Percentiles rank a stretch among this genome's conserved stretches.
phyloP scores from a whole-genome alignment of 306 rosid genomes.

The Albizia julibrissin region DNA sequence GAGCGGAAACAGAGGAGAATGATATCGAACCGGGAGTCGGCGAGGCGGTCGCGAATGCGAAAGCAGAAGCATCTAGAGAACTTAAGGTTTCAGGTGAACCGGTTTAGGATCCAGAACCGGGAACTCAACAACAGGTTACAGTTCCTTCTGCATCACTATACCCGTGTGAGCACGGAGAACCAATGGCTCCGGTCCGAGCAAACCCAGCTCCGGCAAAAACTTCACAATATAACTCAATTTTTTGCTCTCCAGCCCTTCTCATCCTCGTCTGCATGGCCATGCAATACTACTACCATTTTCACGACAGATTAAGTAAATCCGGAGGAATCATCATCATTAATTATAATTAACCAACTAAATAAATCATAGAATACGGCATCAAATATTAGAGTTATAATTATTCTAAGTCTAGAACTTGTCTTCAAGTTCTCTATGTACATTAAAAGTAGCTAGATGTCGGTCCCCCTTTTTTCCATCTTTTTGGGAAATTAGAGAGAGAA shows the following conservation, averaged over 20 bases:
- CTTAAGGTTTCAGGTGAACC: slow-evolving; percentile 74
- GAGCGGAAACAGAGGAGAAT: slow-evolving; percentile 81
- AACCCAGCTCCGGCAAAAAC: slow-evolving; percentile 52
- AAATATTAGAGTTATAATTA: not conserved
- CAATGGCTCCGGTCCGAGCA: slow-evolving; percentile 61
- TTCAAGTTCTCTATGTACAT: slow-evolving; percentile 36
- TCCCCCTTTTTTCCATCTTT: slow-evolving; percentile 8
- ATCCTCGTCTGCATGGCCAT: slow-evolving; percentile 54
- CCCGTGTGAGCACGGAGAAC: slow-evolving; percentile 65
- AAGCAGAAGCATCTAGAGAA: slow-evolving; percentile 89
- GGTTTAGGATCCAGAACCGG: slow-evolving; percentile 68
- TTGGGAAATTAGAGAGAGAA: slow-evolving; percentile 1
- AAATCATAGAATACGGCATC: slow-evolving; percentile 22
- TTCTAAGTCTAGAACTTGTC: slow-evolving; percentile 26
- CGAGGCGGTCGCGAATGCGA: slow-evolving; percentile 84
- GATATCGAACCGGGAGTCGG: slow-evolving; percentile 97
- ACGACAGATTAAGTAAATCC: not conserved
- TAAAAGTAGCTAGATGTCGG: slow-evolving; percentile 40
- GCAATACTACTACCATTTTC: slow-evolving; percentile 42
- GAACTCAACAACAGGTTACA: slow-evolving; percentile 66
- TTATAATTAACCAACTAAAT: slow-evolving; percentile 38
- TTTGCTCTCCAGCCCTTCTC: slow-evolving; percentile 53
- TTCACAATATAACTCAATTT: slow-evolving; percentile 49
- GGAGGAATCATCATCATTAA: not conserved
- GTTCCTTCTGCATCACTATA: slow-evolving; percentile 44